Percentiles rank a stretch among this genome's conserved stretches.
These are phyloP conservation scores for Pelargonium fulgidum DNA, from an alignment of 441 rosid species.

Conservation along the genomic window DNA sequence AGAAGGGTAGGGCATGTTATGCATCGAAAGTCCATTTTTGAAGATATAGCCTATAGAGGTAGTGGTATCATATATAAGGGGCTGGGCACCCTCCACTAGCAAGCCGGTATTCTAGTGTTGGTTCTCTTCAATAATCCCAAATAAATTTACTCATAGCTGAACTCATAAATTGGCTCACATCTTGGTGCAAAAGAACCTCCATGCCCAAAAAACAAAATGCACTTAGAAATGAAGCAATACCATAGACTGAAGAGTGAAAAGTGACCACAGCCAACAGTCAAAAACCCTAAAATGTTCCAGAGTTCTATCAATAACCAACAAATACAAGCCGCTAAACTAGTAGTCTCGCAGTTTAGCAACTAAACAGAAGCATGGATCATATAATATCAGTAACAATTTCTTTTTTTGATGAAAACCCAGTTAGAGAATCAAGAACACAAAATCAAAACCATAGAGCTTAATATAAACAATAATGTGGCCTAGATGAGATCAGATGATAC, in stretches of 20 bases:
- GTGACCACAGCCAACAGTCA: background rate
- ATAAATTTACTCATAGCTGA: no score
- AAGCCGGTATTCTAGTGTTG: no score
- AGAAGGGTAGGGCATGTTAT: no score
- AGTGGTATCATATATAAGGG: no score
- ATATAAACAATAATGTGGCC: constrained; percentile 5
- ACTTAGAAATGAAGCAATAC: background rate
- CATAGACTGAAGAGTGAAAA: background rate
- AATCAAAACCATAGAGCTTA: background rate
- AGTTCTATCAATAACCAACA: background rate
- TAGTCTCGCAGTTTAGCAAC: no score
- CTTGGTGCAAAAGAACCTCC: background rate
- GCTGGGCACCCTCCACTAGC: no score
- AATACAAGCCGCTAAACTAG: background rate
- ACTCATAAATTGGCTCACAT: background rate
- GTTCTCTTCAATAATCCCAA: no score
- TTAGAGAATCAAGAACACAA: background rate
- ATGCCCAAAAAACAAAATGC: background rate
- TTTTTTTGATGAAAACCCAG: no score
- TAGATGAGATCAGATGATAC: constrained; percentile 22
- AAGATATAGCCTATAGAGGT: no score
- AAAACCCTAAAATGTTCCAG: background rate
- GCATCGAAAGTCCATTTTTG: no score
- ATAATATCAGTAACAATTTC: no score
- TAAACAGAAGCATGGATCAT: background rate